Evolutionary conservation across 306 rosid species (phyloP).

Genomic region (peach (Prunus persica)): DNA sequence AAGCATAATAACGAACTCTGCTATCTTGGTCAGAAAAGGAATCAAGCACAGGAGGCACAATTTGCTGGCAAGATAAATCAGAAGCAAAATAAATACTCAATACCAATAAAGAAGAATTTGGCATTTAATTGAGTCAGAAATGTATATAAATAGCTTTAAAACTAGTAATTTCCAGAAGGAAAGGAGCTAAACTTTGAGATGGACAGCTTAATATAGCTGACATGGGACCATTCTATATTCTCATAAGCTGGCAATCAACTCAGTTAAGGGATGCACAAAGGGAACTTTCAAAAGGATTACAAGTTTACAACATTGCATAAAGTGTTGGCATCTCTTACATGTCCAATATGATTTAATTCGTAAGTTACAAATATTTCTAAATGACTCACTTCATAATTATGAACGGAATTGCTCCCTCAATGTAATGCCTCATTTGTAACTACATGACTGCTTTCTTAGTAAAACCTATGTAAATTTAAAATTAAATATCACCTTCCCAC

Average conservation of each 20-base stretch:
- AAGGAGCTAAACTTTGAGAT: background rate
- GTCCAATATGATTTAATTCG: background rate
- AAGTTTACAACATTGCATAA: background rate
- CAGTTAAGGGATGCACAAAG: background rate
- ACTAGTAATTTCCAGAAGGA: background rate
- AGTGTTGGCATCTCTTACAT: background rate
- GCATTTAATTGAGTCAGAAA: background rate
- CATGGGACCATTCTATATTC: background rate
- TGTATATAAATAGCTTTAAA: background rate
- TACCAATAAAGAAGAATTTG: background rate
- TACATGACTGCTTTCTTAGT: background rate
- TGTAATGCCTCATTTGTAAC: background rate
- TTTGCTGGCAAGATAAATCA: conserved; percentile 61
- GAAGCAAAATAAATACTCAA: conserved; percentile 13
- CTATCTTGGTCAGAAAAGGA: conserved; percentile 97
- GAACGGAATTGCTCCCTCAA: background rate
- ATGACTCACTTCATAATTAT: background rate
- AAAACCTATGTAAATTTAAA: background rate
- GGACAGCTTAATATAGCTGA: background rate
- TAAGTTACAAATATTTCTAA: background rate
- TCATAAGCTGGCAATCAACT: background rate
- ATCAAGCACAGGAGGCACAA: conserved; percentile 85
- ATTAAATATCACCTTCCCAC: background rate
- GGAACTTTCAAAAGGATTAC: background rate
- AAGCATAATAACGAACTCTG: conserved; percentile 99